A percentile compares a stretch with the other conserved stretches of the same genome.
Evolutionary conservation across 768 basidiomycete genomes (phyloP).

Genomic region (Suillus variegatus): DNA sequence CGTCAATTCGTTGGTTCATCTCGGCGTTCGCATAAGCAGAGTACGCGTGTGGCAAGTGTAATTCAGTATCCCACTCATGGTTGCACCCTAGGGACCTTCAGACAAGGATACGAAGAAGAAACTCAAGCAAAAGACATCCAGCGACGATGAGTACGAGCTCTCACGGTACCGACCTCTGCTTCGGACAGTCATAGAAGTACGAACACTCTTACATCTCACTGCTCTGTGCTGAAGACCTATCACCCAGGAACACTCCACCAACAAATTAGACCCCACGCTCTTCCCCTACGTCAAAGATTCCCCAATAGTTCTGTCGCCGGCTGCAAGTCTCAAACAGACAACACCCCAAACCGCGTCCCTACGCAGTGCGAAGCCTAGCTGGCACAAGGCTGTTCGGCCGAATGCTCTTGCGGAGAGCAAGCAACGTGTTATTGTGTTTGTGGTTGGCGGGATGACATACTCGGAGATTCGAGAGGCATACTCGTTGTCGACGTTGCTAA

Average conservation of each 20-base stretch:
- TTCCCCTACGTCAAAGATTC: conserved; percentile 93
- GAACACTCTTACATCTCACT: conserved; percentile 4
- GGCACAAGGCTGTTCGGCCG: conserved; percentile 77
- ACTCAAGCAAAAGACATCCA: conserved; percentile 69
- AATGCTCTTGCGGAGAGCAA: conserved; percentile 53
- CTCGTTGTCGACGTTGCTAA: conserved; percentile 66
- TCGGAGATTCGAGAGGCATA: conserved; percentile 93
- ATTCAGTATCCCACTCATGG: neutral
- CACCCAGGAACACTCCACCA: conserved; percentile 75
- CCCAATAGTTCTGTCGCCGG: conserved; percentile 51
- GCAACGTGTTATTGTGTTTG: conserved; percentile 84
- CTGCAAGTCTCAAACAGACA: conserved; percentile 49
- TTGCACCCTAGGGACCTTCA: conserved; percentile 52
- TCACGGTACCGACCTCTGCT: conserved; percentile 90
- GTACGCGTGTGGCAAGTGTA: conserved; percentile 43
- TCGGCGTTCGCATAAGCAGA: conserved; percentile 84
- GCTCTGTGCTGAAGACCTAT: conserved; percentile 2
- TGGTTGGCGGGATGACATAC: conserved; percentile 95
- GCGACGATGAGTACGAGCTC: conserved; percentile 96
- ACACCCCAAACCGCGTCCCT: conserved; percentile 71
- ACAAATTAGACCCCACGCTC: conserved; percentile 70
- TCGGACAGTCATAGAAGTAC: conserved; percentile 80
- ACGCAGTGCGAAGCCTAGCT: conserved; percentile 85
- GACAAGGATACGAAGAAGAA: conserved; percentile 83
- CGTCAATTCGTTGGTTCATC: conserved; percentile 78